Conservation (phyloP, 2,329 filamentous ascomycete species). For the Sphaerulina musiva region DNA sequence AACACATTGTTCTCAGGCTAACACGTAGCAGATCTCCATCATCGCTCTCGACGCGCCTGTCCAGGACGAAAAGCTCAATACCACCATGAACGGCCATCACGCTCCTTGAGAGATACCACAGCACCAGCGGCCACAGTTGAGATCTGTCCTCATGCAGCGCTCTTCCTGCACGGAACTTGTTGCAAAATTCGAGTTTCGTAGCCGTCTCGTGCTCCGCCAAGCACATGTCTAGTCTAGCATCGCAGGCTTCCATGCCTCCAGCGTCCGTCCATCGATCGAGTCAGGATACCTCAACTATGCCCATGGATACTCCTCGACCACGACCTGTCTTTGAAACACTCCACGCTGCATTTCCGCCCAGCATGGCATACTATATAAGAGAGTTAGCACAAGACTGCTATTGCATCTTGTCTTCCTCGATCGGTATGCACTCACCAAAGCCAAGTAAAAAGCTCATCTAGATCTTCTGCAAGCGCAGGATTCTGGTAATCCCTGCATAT, state of each 20-base stretch:
- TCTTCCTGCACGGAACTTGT: too few relatives aligned
- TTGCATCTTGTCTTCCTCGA: background rate
- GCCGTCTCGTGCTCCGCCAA: background rate
- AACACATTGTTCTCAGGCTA: background rate
- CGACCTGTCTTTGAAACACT: slow-evolving; percentile 19
- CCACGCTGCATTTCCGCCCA: slow-evolving; percentile 27
- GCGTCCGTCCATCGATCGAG: background rate
- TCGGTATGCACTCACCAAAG: slow-evolving; percentile 1
- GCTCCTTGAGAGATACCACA: background rate
- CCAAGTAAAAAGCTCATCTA: slow-evolving; percentile 11
- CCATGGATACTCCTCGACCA: background rate
- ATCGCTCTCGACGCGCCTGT: background rate
- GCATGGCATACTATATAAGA: slow-evolving; percentile 20
- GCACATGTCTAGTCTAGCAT: too few relatives aligned
- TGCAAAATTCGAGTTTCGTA: background rate
- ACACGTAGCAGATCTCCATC: background rate
- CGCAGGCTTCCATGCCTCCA: too few relatives aligned
- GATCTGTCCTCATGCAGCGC: background rate
- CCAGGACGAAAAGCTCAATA: background rate
- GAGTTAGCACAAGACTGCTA: background rate
- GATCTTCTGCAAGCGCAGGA: slow-evolving; percentile 20
- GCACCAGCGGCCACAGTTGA: background rate
- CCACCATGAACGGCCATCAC: slow-evolving; percentile 1
- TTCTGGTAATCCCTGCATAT: slow-evolving; percentile 25
- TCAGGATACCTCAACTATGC: background rate